phyloP scores from a whole-genome alignment of 163 green algal species.

The Chlorella variabilis region DNA sequence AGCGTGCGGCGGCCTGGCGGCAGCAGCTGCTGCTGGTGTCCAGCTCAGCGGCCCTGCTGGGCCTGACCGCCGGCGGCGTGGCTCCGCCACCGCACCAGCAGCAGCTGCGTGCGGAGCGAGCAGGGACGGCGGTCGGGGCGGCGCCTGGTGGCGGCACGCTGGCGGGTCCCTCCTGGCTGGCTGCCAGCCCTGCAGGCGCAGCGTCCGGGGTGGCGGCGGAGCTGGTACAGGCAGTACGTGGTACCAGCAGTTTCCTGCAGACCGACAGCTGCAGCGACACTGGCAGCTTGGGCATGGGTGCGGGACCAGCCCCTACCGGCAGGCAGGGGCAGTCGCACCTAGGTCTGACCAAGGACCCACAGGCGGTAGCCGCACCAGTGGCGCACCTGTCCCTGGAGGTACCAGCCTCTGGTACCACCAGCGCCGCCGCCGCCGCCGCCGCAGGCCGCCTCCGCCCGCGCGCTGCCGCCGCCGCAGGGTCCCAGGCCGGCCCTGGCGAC shows the following conservation, averaged over 20 bases:
- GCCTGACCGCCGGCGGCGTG: background rate
- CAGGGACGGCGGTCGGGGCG: background rate
- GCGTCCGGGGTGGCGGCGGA: background rate
- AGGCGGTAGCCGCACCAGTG: too few relatives aligned
- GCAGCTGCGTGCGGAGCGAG: background rate
- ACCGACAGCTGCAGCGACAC: background rate
- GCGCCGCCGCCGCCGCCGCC: too few relatives aligned
- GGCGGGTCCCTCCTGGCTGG: slow-evolving; percentile 13
- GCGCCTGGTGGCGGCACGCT: background rate
- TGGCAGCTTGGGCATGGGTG: background rate
- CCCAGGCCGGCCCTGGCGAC: too few relatives aligned
- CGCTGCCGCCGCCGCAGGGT: too few relatives aligned
- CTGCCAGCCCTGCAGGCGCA: background rate
- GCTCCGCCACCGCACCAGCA: background rate
- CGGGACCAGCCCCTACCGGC: too few relatives aligned
- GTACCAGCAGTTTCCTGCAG: slow-evolving; percentile 16
- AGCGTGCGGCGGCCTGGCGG: slow-evolving; percentile 3
- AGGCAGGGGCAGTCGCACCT: background rate
- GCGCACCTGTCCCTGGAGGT: background rate
- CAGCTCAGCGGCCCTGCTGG: slow-evolving; percentile 19
- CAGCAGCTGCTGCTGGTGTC: slow-evolving; percentile 20
- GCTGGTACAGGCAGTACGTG: background rate
- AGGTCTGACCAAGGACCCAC: too few relatives aligned
- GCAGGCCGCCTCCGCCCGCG: too few relatives aligned
- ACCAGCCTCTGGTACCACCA: background rate